phyloP scores from a whole-genome alignment of 495 filamentous ascomycete species.

The Parathielavia hyrcaniae region DNA sequence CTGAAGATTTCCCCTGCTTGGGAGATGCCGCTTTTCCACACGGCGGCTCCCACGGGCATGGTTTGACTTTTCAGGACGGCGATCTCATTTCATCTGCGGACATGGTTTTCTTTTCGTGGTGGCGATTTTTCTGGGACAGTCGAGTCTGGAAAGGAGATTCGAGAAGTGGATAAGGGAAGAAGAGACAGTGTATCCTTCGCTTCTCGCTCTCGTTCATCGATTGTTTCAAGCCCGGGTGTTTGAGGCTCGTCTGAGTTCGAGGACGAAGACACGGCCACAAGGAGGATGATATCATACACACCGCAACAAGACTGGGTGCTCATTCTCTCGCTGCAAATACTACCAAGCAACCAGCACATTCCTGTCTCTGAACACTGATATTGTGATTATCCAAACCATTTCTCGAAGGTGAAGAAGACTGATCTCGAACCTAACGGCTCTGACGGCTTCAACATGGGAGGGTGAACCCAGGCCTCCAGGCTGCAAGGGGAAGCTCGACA shows the following conservation, averaged over 20 bases:
- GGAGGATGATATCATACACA: background rate
- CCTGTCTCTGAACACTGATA: background rate
- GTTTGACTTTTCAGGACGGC: slow-evolving; percentile 5
- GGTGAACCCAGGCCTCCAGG: no score
- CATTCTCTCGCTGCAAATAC: slow-evolving; percentile 18
- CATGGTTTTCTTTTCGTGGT: slow-evolving; percentile 2
- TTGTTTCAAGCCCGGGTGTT: slow-evolving; percentile 7
- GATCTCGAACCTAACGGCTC: background rate
- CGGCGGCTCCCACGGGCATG: slow-evolving; percentile 8
- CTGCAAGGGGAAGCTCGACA: background rate
- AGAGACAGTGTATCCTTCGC: slow-evolving; percentile 13
- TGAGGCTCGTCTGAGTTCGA: slow-evolving; percentile 1
- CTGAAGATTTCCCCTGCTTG: slow-evolving; percentile 3
- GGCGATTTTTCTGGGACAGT: slow-evolving; percentile 3
- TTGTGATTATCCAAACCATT: no score
- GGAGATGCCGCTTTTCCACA: slow-evolving; percentile 4
- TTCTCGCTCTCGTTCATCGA: slow-evolving; percentile 18
- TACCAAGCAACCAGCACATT: slow-evolving; percentile 13
- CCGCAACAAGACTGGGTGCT: slow-evolving; percentile 6
- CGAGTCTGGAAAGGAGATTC: background rate
- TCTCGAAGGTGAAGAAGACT: background rate
- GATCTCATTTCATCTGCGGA: slow-evolving; percentile 9
- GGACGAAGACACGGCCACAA: background rate
- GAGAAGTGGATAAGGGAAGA: background rate
- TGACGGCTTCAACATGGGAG: background rate